phyloP scores from a whole-genome alignment of 1,139 yeast genomes.

The Casaregolazyma lundiana region DNA sequence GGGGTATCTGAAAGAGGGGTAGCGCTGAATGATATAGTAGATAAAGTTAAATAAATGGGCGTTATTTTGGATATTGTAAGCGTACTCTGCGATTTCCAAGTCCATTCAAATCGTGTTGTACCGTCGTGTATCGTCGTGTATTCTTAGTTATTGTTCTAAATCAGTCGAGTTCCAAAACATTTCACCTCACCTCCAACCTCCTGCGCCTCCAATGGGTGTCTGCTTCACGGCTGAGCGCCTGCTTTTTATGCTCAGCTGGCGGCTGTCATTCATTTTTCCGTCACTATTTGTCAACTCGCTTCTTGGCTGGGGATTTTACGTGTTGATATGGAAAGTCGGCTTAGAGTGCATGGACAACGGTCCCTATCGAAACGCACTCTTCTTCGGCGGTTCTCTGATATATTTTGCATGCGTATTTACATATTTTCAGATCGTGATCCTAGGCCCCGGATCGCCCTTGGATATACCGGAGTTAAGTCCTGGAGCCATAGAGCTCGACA shows the following conservation, averaged over 20 bases:
- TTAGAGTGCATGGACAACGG: constrained; percentile 25
- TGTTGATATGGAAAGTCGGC: constrained; percentile 33
- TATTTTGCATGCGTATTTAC: constrained; percentile 36
- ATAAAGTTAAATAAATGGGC: no score
- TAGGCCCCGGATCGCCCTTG: constrained; percentile 53
- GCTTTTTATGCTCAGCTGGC: constrained; percentile 41
- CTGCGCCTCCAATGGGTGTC: constrained; percentile 12
- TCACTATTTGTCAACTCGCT: constrained; percentile 49
- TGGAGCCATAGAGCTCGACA: constrained; percentile 9
- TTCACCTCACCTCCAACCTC: no score
- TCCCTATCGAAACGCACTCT: constrained; percentile 19
- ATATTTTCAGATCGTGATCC: constrained; percentile 50
- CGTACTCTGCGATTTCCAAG: no score
- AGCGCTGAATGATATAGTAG: no score
- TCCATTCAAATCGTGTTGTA: no score
- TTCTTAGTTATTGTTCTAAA: no score
- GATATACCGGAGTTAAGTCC: constrained; percentile 25
- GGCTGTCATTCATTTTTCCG: constrained; percentile 50
- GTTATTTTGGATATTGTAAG: no score
- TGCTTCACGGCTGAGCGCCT: constrained; percentile 23
- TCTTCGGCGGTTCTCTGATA: constrained; percentile 24
- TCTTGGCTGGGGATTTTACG: constrained; percentile 57
- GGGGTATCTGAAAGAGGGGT: no score
- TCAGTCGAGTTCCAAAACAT: no score
- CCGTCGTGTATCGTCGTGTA: no score